Conservation (phyloP, 176 grass and related monocot genomes). For the Avena atlantica region DNA sequence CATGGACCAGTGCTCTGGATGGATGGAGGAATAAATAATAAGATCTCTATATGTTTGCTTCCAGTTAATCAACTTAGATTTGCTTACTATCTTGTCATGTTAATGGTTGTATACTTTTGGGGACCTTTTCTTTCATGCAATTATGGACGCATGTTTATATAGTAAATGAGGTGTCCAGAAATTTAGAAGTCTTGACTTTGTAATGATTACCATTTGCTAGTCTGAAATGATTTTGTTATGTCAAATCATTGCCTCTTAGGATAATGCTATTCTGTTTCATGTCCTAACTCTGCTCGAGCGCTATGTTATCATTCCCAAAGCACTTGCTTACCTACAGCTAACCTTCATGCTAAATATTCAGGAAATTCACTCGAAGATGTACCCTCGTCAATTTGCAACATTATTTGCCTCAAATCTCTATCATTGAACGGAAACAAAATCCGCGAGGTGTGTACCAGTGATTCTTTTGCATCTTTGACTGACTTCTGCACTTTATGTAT, state of each 20-base stretch:
- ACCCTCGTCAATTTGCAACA: slow-evolving; percentile 75
- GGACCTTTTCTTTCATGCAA: background rate
- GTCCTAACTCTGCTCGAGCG: slow-evolving; percentile 9
- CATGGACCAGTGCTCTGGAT: background rate
- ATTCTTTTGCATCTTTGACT: too few species aligned
- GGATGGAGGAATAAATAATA: background rate
- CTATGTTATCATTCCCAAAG: slow-evolving; percentile 21
- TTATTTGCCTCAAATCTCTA: slow-evolving; percentile 76
- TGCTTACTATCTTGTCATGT: slow-evolving; percentile 6
- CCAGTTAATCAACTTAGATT: background rate
- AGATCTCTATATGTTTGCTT: slow-evolving; percentile 4
- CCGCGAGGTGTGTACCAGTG: slow-evolving; percentile 54
- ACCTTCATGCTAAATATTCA: slow-evolving; percentile 55
- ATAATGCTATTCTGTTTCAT: slow-evolving; percentile 23
- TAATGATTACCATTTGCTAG: slow-evolving; percentile 12
- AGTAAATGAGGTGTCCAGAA: background rate
- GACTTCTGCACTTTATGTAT: background rate
- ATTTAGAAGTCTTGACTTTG: background rate
- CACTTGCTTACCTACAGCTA: background rate
- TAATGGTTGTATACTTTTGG: background rate
- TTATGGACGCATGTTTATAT: background rate
- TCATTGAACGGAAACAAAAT: slow-evolving; percentile 86
- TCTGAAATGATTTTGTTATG: slow-evolving; percentile 17
- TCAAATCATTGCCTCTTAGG: slow-evolving; percentile 22
- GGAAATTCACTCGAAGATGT: slow-evolving; percentile 80